Percentiles rank a stretch among this genome's conserved stretches.
phyloP scores from a whole-genome alignment of 148 eudicot genomes.

The Rhododendron ferrugineum region DNA sequence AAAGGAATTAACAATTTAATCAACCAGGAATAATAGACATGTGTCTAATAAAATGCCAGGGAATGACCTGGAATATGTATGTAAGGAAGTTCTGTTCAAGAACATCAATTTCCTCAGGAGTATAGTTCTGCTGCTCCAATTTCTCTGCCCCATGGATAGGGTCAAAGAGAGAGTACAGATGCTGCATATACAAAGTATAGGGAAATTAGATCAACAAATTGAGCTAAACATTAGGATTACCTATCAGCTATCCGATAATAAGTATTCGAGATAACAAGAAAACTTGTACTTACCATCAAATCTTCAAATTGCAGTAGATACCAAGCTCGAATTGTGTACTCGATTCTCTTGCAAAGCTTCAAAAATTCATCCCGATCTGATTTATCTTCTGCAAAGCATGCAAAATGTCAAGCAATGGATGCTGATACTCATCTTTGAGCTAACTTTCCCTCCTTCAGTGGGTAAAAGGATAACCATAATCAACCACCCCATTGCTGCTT shows the following conservation, averaged over 20 bases:
- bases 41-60: not conserved
- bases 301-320: constrained; percentile 81
- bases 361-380: constrained; percentile 63
- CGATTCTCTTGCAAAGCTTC: constrained; percentile 81
- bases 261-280: not conserved
- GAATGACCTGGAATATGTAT: constrained; percentile 66
- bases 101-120: constrained; percentile 63
- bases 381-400: constrained; percentile 44
- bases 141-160: constrained; percentile 81
- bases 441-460: not conserved
- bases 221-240: not conserved
- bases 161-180: constrained; percentile 86
- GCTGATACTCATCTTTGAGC: not conserved
- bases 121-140: constrained; percentile 72
- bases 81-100: constrained; percentile 86
- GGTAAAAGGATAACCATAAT: not conserved
- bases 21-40: not conserved
- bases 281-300: constrained; percentile 43
- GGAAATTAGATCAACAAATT: not conserved
- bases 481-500: not conserved
- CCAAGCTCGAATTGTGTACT: constrained; percentile 88
- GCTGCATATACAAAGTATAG: constrained; percentile 39
- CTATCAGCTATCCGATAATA: not conserved
- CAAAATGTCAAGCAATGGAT: not conserved
- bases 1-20: not conserved